Percentiles rank a stretch among this genome's conserved stretches.
Conservation (phyloP, 331 rosid genomes). For the Erythrophleum ivorense region DNA sequence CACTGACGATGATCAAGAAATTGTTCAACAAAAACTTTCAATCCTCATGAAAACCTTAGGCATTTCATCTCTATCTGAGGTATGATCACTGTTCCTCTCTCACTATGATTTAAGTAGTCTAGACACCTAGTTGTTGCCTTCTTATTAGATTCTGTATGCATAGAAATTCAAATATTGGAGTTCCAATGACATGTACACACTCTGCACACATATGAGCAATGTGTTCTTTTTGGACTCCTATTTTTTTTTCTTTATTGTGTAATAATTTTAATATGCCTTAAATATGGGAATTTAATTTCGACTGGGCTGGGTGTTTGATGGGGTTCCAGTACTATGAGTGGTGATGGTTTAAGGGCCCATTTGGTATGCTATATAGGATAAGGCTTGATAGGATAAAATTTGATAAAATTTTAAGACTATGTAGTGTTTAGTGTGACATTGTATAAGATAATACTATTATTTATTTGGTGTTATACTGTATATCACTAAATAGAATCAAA, state of each 20-base stretch:
- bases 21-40: conserved; percentile 56
- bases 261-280: conserved; percentile 17
- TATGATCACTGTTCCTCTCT: conserved; percentile 43
- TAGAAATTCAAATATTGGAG: background rate
- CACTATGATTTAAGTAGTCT: conserved; percentile 12
- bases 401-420: too few species aligned
- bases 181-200: background rate
- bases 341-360: background rate
- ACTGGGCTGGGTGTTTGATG: background rate
- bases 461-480: too few species aligned
- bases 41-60: conserved; percentile 74
- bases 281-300: background rate
- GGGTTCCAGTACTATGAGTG: background rate
- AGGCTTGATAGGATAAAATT: background rate
- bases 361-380: background rate
- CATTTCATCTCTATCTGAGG: conserved; percentile 92
- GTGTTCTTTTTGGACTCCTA: background rate
- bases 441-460: too few species aligned
- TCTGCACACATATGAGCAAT: background rate
- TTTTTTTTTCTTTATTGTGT: conserved; percentile 29
- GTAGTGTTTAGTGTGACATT: too few species aligned
- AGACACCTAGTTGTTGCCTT: conserved; percentile 1
- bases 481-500: too few species aligned
- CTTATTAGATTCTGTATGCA: background rate
- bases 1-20: conserved; percentile 54